Percentiles rank a stretch among this genome's conserved stretches.
Evolutionary conservation across 1,284 basidiomycete species (phyloP).

Genomic region (Ustilago nuda): DNA sequence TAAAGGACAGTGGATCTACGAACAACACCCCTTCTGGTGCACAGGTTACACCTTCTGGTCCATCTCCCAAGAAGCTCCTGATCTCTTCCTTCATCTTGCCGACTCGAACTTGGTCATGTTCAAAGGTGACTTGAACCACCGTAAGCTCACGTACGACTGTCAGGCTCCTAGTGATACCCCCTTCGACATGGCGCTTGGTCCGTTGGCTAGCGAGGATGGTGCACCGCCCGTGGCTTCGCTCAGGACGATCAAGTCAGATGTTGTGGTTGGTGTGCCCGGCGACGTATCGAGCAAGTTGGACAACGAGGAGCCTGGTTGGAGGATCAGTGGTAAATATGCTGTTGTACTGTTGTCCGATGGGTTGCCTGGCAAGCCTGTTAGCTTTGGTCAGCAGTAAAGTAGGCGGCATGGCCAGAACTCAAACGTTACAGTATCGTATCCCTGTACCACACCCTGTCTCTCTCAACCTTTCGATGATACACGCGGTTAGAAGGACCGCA

Average conservation of each 20-base stretch:
- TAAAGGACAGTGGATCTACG: conserved; percentile 93
- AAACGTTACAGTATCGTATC: no score
- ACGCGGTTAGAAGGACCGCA: background rate
- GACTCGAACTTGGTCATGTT: conserved; percentile 92
- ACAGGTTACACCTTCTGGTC: conserved; percentile 77
- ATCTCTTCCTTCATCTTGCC: conserved; percentile 91
- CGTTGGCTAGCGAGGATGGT: conserved; percentile 87
- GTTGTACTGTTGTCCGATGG: conserved; percentile 66
- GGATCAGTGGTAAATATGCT: conserved; percentile 82
- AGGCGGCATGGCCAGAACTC: background rate
- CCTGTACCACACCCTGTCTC: no score
- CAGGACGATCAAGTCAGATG: conserved; percentile 71
- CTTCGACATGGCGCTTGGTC: conserved; percentile 91
- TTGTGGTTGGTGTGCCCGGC: conserved; percentile 81
- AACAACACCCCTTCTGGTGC: conserved; percentile 81
- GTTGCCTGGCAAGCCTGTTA: conserved; percentile 45
- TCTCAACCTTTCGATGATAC: background rate
- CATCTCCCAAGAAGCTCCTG: conserved; percentile 77
- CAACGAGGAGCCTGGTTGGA: conserved; percentile 79
- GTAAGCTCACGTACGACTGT: conserved; percentile 75
- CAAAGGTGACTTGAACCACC: conserved; percentile 92
- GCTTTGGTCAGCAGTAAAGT: conserved; percentile 40
- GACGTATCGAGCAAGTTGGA: conserved; percentile 79
- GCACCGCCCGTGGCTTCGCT: conserved; percentile 79
- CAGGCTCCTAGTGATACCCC: conserved; percentile 86